phyloP scores from a whole-genome alignment of 2,329 filamentous ascomycete genomes.

The Penicillium sp. region DNA sequence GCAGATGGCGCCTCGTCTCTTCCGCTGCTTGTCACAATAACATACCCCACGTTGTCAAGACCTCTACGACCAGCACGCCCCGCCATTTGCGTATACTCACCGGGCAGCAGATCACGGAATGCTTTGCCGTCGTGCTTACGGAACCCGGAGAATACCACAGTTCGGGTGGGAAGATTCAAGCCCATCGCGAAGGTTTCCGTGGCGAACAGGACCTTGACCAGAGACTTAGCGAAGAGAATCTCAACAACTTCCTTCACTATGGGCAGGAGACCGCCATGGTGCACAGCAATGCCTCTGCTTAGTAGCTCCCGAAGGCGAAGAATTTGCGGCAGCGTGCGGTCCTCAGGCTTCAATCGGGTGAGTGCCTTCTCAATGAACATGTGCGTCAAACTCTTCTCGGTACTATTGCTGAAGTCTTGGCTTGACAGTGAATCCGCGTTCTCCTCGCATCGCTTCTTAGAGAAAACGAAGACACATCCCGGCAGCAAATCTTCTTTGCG shows the following conservation, averaged over 20 bases:
- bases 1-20: conserved; percentile 86
- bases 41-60: conserved; percentile 85
- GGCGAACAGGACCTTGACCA: conserved; percentile 95
- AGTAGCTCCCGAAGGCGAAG: conserved; percentile 81
- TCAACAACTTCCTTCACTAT: conserved; percentile 98
- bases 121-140: conserved; percentile 92
- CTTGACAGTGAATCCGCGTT: conserved; percentile 95
- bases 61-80: conserved; percentile 90
- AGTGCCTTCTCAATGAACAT: conserved; percentile 97
- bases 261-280: conserved; percentile 88
- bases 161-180: conserved; percentile 89
- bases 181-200: conserved; percentile 99
- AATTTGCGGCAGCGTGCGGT: conserved; percentile 87
- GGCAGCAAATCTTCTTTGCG: conserved; percentile 84
- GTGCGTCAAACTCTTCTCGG: conserved; percentile 94
- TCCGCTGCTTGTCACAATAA: conserved; percentile 82
- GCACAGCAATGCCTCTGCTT: conserved; percentile 85
- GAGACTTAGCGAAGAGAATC: conserved; percentile 87
- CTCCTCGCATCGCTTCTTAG: conserved; percentile 94
- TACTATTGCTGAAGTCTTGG: conserved; percentile 87
- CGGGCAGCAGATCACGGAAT: conserved; percentile 86
- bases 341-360: conserved; percentile 84
- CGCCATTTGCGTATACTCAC: conserved; percentile 99
- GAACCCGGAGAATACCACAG: conserved; percentile 95
- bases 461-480: conserved; percentile 97